Base-by-base conservation (phyloP, 2,329 filamentous ascomycete genomes). In the Sphaerulina vaccinii region DNA sequence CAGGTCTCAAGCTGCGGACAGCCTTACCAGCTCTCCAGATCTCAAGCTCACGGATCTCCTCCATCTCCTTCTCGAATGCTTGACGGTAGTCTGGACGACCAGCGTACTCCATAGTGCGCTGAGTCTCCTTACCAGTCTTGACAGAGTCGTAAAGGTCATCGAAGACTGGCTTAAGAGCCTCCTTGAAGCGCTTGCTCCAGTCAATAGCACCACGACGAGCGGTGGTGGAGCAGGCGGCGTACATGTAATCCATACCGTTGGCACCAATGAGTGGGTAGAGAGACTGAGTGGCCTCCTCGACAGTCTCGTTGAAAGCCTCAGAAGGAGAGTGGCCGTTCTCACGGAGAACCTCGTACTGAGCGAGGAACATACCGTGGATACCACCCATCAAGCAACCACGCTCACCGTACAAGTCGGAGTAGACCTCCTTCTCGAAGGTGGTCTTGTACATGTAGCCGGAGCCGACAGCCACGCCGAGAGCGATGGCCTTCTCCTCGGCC, bases 161-260 rank as follows among this genome's bases (percentile, higher is more conserved):
- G 84, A 99, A 99, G 72, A 99, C 87, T 70, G 93, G 93, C 87
- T 97, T 97, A 71, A 99, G 84, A 71, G 88, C 90, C 65, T 92
- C 88, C 88, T 96, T 96, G 90, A 99, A 99, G 73, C 82, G 83
- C 75, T 86, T 86, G 73, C 87, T 92, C 93, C 93, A 99, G 84
- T 99, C 93, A 73, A 99, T 95, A 78, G 93, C 93, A 77, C 93
- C 93, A 72, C 93, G 91, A 71, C 93, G 90, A 71, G 93, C 93
- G 54, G 93, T 99, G 72, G 93, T 99, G 60, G 92, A 97, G 88
- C 93, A 99, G 65, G 93, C 93, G 74, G 92, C 91, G 81, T 95
- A 99, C 93, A 99, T 99, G 90, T 95, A 99, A 82, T 99, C 93
- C 93, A 99, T 97, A 71, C 93, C 93, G 79, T 97, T 88, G 77